Conservation (phyloP, 345 rosid genomes). For the Salix dunnii region DNA sequence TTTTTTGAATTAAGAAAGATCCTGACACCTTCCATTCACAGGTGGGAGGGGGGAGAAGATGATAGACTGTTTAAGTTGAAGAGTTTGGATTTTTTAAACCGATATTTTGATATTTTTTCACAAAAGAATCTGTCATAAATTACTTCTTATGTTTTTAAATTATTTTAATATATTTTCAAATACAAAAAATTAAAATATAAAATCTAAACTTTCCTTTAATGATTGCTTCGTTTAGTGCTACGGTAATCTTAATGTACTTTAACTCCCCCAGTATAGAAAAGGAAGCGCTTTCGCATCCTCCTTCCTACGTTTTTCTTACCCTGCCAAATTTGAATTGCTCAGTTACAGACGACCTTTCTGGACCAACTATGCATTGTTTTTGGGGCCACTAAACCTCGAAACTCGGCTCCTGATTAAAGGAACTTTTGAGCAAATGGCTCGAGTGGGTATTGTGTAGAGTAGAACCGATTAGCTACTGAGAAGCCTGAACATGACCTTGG, state of each 20-base stretch:
- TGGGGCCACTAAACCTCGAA: neutral
- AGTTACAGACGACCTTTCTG: neutral
- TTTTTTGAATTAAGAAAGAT: neutral
- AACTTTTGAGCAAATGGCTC: neutral
- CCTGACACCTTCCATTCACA: constrained; percentile 3
- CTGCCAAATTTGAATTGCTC: neutral
- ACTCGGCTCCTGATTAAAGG: neutral
- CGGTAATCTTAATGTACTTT: neutral
- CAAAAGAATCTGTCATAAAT: too few relatives aligned
- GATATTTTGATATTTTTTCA: too few relatives aligned
- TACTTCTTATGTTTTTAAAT: too few relatives aligned
- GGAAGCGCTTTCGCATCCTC: neutral
- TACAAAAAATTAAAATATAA: too few relatives aligned
- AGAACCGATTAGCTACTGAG: neutral
- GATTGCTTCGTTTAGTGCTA: neutral
- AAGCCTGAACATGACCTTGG: neutral
- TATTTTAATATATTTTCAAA: too few relatives aligned
- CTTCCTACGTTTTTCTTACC: neutral
- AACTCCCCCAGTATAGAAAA: neutral
- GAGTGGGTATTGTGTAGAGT: neutral
- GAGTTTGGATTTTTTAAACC: too few relatives aligned
- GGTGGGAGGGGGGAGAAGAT: too few relatives aligned
- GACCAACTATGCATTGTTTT: neutral
- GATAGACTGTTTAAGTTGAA: neutral
- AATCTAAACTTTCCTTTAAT: neutral